phyloP scores from a whole-genome alignment of 1,284 basidiomycete species.

The Heliocybe sulcata region DNA sequence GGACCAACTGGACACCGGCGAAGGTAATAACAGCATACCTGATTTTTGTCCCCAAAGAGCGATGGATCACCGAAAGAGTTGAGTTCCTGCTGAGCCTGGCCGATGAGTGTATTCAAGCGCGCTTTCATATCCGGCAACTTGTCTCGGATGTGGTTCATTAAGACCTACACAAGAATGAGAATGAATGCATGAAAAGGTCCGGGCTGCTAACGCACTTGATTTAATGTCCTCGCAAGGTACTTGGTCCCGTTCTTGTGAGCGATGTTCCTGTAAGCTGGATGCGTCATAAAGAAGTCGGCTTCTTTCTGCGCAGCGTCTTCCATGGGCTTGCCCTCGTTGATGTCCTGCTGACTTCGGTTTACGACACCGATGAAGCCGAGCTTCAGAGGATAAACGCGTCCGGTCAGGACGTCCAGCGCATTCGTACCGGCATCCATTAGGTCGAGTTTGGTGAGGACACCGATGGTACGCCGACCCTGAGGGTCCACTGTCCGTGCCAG shows the following conservation, averaged over 20 bases:
- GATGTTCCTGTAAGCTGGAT: constrained; percentile 93
- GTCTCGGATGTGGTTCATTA: constrained; percentile 97
- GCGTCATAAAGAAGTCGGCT: constrained; percentile 87
- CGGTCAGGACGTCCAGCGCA: constrained; percentile 92
- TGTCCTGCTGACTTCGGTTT: constrained; percentile 96
- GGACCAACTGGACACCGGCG: neutral
- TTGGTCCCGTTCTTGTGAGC: constrained; percentile 96
- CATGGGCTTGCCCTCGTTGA: constrained; percentile 87
- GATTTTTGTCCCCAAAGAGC: constrained; percentile 88
- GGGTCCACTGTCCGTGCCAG: constrained; percentile 94
- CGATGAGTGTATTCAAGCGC: constrained; percentile 95
- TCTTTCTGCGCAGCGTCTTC: constrained; percentile 81
- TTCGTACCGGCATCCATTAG: constrained; percentile 99
- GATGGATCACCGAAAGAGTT: constrained; percentile 94
- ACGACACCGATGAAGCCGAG: constrained; percentile 98
- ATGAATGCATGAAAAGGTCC: neutral
- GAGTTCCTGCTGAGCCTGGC: constrained; percentile 97
- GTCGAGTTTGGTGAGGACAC: constrained; percentile 95
- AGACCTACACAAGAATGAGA: constrained; percentile 44
- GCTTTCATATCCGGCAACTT: constrained; percentile 99
- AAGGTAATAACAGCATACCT: constrained; percentile 30
- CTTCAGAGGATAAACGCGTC: constrained; percentile 95
- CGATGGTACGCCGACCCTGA: constrained; percentile 92
- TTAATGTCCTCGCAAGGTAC: constrained; percentile 91
- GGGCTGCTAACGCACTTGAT: constrained; percentile 57